A percentile compares a stretch with the other conserved stretches of the same genome.
These are phyloP conservation scores for Leishmania mexicana DNA, from an alignment of 208 protist genomes.

Conservation along the genomic window DNA sequence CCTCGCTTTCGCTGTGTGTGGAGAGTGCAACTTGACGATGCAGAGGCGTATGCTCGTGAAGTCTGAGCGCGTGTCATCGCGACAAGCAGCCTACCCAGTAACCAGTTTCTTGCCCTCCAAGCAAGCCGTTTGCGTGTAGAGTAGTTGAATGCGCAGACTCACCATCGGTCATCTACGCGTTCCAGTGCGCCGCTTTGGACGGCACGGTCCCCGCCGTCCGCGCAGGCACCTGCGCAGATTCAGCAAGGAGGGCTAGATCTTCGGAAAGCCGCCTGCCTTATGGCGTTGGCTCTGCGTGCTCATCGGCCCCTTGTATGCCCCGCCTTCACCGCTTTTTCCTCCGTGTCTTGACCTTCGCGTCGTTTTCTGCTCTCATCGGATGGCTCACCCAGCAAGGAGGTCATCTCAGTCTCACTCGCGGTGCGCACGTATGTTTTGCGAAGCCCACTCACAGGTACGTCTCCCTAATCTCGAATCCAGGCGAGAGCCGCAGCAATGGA, in stretches of 20 bases:
- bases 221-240: not conserved
- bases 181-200: not conserved
- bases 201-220: not conserved
- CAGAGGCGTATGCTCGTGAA: not conserved
- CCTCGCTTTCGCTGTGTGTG: not conserved
- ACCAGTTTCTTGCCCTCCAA: not conserved
- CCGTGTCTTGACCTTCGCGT: not conserved
- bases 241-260: not conserved
- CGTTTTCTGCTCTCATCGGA: not conserved
- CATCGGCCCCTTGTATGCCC: not conserved
- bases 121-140: not conserved
- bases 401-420: too few relatives aligned
- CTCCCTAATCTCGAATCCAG: not conserved
- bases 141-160: not conserved
- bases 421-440: not conserved
- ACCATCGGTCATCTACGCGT: not conserved
- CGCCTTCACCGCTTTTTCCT: not conserved
- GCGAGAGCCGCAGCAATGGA: conserved; percentile 43
- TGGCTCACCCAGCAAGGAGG: not conserved
- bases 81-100: conserved; percentile 2
- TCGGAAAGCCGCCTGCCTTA: not conserved
- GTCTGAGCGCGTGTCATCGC: not conserved
- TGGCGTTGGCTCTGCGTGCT: not conserved
- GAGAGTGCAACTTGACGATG: not conserved
- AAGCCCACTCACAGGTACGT: not conserved